Evolutionary conservation across 2,329 filamentous ascomycete species (phyloP).

Genomic region (Cladosporium halotolerans): DNA sequence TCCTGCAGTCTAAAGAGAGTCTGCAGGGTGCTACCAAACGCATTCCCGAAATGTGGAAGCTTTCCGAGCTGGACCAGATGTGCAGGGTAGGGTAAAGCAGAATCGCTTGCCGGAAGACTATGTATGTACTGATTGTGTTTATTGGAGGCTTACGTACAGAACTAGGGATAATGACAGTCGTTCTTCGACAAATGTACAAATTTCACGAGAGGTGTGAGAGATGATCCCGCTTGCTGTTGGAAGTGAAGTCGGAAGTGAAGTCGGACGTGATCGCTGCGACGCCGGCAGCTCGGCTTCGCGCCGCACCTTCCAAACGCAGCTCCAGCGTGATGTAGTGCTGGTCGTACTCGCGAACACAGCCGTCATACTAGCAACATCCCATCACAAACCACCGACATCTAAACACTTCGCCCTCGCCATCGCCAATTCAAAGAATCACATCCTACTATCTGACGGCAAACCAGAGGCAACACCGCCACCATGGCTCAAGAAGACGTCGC

Average conservation of each 20-base stretch:
- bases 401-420: not conserved
- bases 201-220: no score
- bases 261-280: no score
- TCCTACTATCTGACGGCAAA: no score
- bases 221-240: no score
- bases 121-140: no score
- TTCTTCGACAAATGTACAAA: no score
- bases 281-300: not conserved
- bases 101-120: no score
- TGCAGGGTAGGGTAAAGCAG: no score
- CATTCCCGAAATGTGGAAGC: not conserved
- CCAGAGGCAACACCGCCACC: not conserved
- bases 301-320: not conserved
- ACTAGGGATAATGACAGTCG: no score
- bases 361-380: not conserved
- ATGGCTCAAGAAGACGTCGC: conserved; percentile 49
- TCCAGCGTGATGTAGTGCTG: not conserved
- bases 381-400: not conserved
- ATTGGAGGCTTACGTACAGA: no score
- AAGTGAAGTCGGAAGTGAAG: no score
- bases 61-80: not conserved
- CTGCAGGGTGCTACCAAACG: not conserved
- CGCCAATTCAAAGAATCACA: no score
- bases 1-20: not conserved
- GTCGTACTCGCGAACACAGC: not conserved